Base-by-base conservation (phyloP, 495 filamentous ascomycete genomes). In the Hypoxylon lenormandii region DNA sequence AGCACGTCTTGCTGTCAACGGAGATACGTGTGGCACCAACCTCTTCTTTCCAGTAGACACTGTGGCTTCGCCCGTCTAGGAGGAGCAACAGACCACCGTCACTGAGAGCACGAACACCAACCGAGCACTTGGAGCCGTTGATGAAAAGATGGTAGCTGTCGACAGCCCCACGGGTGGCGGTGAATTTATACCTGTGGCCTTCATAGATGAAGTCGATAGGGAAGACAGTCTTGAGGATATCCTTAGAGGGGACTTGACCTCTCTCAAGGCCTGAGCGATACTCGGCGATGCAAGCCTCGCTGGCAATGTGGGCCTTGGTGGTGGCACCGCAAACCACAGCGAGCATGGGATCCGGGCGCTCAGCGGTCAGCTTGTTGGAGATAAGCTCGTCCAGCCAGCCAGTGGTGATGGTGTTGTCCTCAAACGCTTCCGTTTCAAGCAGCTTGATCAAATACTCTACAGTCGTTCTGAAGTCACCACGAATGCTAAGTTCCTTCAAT, bases 361-460 rank as follows among this genome's bases (percentile, higher is more conserved):
- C 95, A 13, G 93, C 94, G 46, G 96, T 99, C 76, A 99, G 83
- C 80, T 95, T 97, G 76, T 97, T 97, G 47, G 94, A 91, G 74
- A 99, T 99, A 33, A 99, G 87, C 84, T 99, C 94, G 74, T 99
- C 95, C 12, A 99, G 87, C 95, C 95, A 99, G 64, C 94, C 96
- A 18, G 95, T 99, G 8, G 95, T 98, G 78, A 99, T 99, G 46
- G 94, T 99, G 83, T 99, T 99, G 58, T 94, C 92, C 79, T 98
- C 94, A 80, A 99, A 99, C 43, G 95, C 95, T 36, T 96, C 94
- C 0, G 95, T 99, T 81, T 99, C 94, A 40, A 99, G 87, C 51
- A 99, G 88, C 83, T 99, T 99, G 79, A 99, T 98, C 47, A 99
- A 86, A 80, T 99, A 99, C 77, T 99, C 95, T 40, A 99, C 94